Conservation (phyloP, 2,329 filamentous ascomycete genomes). For the Ceratocystis alfenasii region DNA sequence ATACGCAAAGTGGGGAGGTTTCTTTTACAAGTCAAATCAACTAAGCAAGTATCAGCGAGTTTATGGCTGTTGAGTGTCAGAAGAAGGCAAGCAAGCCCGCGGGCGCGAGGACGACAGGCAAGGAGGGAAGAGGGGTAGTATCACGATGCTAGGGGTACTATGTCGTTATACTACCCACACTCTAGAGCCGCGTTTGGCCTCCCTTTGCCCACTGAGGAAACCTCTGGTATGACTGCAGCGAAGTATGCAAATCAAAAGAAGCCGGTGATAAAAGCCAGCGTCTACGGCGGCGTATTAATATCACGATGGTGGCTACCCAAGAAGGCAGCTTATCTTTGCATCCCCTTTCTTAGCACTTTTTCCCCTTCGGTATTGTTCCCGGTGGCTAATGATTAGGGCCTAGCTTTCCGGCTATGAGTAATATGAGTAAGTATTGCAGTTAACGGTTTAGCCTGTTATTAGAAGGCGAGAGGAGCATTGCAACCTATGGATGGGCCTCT, state of each 20-base stretch:
- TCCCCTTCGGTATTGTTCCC: background rate
- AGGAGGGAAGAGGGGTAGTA: background rate
- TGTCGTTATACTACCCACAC: background rate
- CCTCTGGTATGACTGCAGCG: background rate
- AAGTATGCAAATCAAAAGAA: background rate
- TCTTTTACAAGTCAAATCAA: background rate
- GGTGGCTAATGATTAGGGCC: background rate
- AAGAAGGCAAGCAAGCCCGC: background rate
- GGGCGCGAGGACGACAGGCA: too few species aligned
- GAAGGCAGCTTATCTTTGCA: background rate
- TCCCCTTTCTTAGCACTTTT: background rate
- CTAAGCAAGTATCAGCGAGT: background rate
- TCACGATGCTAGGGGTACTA: background rate
- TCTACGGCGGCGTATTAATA: background rate
- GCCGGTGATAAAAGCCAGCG: background rate
- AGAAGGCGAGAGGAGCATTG: background rate
- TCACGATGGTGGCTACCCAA: background rate
- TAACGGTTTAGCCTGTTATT: background rate
- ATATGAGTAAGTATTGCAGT: background rate
- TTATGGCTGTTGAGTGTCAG: background rate
- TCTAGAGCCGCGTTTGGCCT: too few species aligned
- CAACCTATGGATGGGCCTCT: background rate
- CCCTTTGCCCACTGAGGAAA: background rate
- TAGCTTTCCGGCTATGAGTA: background rate
- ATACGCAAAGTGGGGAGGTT: background rate